phyloP scores from a whole-genome alignment of 306 rosid species.

The Ochetophila trinervis region DNA sequence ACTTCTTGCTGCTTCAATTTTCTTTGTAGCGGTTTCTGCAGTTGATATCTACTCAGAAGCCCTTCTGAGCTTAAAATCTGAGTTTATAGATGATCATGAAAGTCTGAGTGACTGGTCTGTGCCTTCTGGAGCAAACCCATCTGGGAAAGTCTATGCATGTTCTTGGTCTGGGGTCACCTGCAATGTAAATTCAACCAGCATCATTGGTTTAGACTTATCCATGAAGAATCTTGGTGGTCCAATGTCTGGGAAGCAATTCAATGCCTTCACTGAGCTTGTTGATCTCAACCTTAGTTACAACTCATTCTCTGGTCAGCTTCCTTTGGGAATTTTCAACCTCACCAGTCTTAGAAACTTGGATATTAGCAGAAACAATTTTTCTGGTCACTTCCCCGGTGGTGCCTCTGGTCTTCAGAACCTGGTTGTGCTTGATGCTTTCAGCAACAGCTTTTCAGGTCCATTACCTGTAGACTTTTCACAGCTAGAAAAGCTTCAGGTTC shows the following conservation, averaged over 20 bases:
- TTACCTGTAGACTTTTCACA: constrained; percentile 62
- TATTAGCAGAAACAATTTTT: constrained; percentile 81
- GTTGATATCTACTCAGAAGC: constrained; percentile 65
- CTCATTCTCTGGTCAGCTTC: constrained; percentile 67
- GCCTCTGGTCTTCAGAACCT: constrained; percentile 46
- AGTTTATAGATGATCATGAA: constrained; percentile 46
- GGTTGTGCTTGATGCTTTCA: constrained; percentile 69
- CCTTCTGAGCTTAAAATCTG: constrained; percentile 74
- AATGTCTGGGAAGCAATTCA: constrained; percentile 61
- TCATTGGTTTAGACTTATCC: constrained; percentile 70
- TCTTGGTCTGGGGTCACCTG: constrained; percentile 88
- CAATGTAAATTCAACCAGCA: constrained; percentile 43
- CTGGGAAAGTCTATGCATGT: constrained; percentile 57
- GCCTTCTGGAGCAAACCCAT: constrained; percentile 36
- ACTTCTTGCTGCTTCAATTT: constrained; percentile 41
- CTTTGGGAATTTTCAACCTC: constrained; percentile 63
- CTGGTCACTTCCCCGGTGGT: constrained; percentile 72
- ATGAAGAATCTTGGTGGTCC: constrained; percentile 59
- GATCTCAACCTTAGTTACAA: constrained; percentile 75
- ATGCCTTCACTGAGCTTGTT: constrained; percentile 51
- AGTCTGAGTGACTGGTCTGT: constrained; percentile 66
- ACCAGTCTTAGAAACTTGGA: constrained; percentile 58
- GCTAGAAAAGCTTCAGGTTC: constrained; percentile 52
- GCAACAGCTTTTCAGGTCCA: constrained; percentile 82
- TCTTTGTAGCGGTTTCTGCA: constrained; percentile 41